These are phyloP conservation scores for Pulveroboletus sp. DNA, from an alignment of 768 basidiomycete species.

Conservation along the genomic window DNA sequence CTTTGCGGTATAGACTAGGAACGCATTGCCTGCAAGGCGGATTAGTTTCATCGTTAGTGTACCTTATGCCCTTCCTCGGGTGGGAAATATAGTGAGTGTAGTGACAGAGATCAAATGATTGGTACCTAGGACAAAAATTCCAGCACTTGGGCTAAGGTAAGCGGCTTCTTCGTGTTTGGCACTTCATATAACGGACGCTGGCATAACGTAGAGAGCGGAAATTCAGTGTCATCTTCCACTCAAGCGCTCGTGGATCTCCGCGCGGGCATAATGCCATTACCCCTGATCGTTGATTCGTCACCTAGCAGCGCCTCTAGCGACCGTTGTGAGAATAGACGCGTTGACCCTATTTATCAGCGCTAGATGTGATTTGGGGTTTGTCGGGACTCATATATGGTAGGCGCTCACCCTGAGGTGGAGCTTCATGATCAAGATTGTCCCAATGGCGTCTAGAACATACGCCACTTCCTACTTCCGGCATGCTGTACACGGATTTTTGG, in stretches of 20 bases:
- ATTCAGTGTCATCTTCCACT: neutral
- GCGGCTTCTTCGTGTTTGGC: too few relatives aligned
- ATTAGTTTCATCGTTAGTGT: too few relatives aligned
- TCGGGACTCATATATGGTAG: neutral
- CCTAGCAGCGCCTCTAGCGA: neutral
- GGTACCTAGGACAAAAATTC: too few relatives aligned
- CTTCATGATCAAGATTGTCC: neutral
- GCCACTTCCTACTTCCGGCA: neutral
- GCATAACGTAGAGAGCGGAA: constrained; percentile 2
- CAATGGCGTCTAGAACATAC: neutral
- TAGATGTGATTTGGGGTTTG: neutral
- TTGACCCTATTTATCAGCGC: constrained; percentile 1
- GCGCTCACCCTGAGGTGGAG: too few relatives aligned
- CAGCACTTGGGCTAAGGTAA: too few relatives aligned
- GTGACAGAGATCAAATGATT: too few relatives aligned
- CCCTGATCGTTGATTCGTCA: neutral
- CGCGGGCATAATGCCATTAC: neutral
- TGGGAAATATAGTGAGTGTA: too few relatives aligned
- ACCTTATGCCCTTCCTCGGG: too few relatives aligned
- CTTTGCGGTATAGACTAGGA: too few relatives aligned
- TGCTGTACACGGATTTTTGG: neutral
- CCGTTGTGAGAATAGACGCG: too few relatives aligned
- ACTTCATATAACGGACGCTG: constrained; percentile 1
- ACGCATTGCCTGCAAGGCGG: too few relatives aligned
- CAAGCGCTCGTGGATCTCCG: constrained; percentile 1